Base-by-base conservation (phyloP, 2,329 filamentous ascomycete genomes). In the Exophiala aquamarina region DNA sequence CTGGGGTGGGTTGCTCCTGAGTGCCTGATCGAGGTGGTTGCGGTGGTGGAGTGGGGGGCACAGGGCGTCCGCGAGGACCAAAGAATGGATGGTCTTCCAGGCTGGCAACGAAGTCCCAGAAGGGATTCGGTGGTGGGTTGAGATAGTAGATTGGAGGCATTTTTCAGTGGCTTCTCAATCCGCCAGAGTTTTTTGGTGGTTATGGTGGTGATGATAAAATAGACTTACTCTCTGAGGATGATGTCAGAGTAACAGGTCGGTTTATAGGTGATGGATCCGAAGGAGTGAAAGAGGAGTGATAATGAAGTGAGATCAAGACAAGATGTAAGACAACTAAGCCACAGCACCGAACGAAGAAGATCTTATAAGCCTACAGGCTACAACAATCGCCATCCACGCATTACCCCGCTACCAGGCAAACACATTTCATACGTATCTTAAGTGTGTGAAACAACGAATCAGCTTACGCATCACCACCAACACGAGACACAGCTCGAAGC, bases 81-180 rank as follows among this genome's bases (percentile, higher is more conserved):
- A 72, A 74, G 62, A 72, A 70, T 19, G 75, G 71, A 57, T 76
- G 70, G 18, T 67, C 61, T 55, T 80, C 76, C 10, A 81, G 66
- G 51, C 64, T 67, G 42, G 73, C 69, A 43, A 80, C 57, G 50
- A 75, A 77, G 61, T 81, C 76, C 77, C 78, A 80, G 61, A 81
- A 78, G 41, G 76, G 73, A 57, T 72, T 58, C 28, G 52, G 55
- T 21, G 54, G 55, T 15, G 57, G 47, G 45, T 59, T 61, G 43
- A 77, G 71, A 60, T 77, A 74, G 48, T 71, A 69, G 50, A 79
- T 65, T 55, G 74, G 74, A 60, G 77, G 71, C 76, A 80, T 80
- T 47, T 61, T 26, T 26, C 23, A 11, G 11, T 26, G 23, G 6
- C 23, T 26, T 26, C n/a, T n/a, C n/a, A n/a, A n/a, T n/a, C n/a